Base-by-base conservation (phyloP, 176 grass and related monocot genomes). In the Triticum timopheevii region DNA sequence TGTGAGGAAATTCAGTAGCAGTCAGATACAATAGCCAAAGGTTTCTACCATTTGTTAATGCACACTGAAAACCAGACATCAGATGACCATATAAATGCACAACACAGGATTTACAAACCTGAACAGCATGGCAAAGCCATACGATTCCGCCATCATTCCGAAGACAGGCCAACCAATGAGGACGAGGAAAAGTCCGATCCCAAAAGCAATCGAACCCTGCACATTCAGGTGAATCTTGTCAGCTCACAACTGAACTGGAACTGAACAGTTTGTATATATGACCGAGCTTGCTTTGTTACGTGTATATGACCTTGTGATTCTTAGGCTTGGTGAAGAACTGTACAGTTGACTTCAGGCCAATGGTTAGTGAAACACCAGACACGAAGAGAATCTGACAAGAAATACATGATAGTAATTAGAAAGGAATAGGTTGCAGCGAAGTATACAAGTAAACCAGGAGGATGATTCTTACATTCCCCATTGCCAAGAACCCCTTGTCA, bases 401-500 rank as follows among this genome's bases (percentile, higher is more conserved):
- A 22, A 17, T 75, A 34, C 73, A 3, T 19, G 56, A 27, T 24
- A 19, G 50, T 54, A 49, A 79, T 82, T 72, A 86, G 42, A 69
- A 49, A 82, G 76, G 76, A 68, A 7, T 35, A 15, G 2, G 27
- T 22, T 77, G 77, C 1, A 76, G 15, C 69, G n/a, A 73, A 80
- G 36, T 36, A 52, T 23, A 30, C 28, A 31, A 74, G 65, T 75
- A 23, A 73, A 22, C 31, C 54, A 72, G 35, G 33, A 83, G 22
- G 27, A 36, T 2, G 36, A 49, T 65, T 65, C 67, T 79, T 91
- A 97, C 92, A 87, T 97, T 97, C 69, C 95, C 95, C 79, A 97
- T 97, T 67, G 95, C 95, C 61, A 97, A 74, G 84, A 94, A 91
- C 22, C 92, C 95, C 92, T 94, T 94, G 81, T 97, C 95, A 88